Base-by-base conservation (phyloP, 2,329 filamentous ascomycete genomes). In the Lasiodiplodia sp. region DNA sequence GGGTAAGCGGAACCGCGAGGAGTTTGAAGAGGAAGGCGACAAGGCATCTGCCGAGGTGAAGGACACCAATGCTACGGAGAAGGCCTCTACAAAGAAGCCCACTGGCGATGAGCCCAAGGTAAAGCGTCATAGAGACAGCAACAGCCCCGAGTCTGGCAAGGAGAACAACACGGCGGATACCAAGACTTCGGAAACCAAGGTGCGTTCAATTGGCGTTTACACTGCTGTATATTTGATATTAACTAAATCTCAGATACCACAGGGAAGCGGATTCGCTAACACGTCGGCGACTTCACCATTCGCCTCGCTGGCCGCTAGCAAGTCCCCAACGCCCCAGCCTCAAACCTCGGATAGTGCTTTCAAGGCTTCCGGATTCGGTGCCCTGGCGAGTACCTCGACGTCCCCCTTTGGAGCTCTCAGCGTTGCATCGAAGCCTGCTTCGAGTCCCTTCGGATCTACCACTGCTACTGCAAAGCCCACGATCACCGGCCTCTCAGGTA, bases 291-390 rank as follows among this genome's bases (percentile, higher is more conserved):
- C 79, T 16, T 84, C 84, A 60, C 84, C 84, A 4, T 86, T 87
- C 71, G 79, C 82, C 62, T 76, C 80, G 52, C 76, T 86, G 66
- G 75, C 79, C 21, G 74, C 76, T 55, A 79, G 69, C 70, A 78
- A 80, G 69, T 75, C 77, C 18, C 74, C 76, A 47, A 55, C 74
- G 11, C 69, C 80, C 6, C 68, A 75, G 60, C 76, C 78, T 16
- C 78, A 82, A 68, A 81, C 82, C 6, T 81, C 82, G 5, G 70
- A 79, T 4, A 78, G 79, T 52, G 82, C 83, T 7, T 92, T 92
- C 75, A 82, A 83, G 53, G 75, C 79, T 3, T 85, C 83, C 47
- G 82, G 78, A 21, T 85, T 85, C 67, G 77, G 82, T 62, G 78
- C 79, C 4, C 79, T 85, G 49, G 76, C 82, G 21, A 75, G 70